phyloP scores from a whole-genome alignment of 148 eudicot genomes.

The Drosera capensis region DNA sequence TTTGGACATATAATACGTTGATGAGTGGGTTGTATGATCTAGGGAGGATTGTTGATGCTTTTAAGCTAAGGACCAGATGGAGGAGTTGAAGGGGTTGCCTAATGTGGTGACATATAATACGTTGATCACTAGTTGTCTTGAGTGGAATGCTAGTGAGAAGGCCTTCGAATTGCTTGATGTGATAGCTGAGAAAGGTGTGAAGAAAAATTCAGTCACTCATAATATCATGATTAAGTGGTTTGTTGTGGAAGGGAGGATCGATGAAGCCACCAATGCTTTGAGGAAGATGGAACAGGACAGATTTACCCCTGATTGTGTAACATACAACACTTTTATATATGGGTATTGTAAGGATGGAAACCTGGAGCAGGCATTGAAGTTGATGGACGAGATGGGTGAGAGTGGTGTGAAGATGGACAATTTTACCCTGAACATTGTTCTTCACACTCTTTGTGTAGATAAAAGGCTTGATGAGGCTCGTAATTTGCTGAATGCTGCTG shows the following conservation, averaged over 20 bases:
- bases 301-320: slow-evolving; percentile 38
- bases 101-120: slow-evolving; percentile 71
- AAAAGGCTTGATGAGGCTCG: slow-evolving; percentile 44
- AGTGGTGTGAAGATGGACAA: slow-evolving; percentile 61
- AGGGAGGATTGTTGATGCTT: slow-evolving; percentile 51
- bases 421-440: slow-evolving; percentile 49
- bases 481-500: slow-evolving; percentile 24
- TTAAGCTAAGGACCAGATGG: slow-evolving; percentile 54
- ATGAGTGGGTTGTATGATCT: slow-evolving; percentile 44
- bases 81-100: slow-evolving; percentile 30
- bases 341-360: slow-evolving; percentile 51
- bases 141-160: slow-evolving; percentile 18
- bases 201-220: slow-evolving; percentile 33
- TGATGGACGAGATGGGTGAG: slow-evolving; percentile 46
- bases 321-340: slow-evolving; percentile 67
- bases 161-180: slow-evolving; percentile 47
- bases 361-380: slow-evolving; percentile 41
- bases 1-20: slow-evolving; percentile 71
- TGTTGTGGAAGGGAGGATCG: slow-evolving; percentile 50
- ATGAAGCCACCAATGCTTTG: slow-evolving; percentile 30
- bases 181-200: slow-evolving; percentile 46
- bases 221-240: slow-evolving; percentile 65
- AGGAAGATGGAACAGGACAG: slow-evolving; percentile 48
- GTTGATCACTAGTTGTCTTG: slow-evolving; percentile 42
- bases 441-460: slow-evolving; percentile 49